Percentiles rank a stretch among this genome's conserved stretches.
Evolutionary conservation across 805 yeast species (phyloP).

Genomic region (Kurtzmaniella fragi): DNA sequence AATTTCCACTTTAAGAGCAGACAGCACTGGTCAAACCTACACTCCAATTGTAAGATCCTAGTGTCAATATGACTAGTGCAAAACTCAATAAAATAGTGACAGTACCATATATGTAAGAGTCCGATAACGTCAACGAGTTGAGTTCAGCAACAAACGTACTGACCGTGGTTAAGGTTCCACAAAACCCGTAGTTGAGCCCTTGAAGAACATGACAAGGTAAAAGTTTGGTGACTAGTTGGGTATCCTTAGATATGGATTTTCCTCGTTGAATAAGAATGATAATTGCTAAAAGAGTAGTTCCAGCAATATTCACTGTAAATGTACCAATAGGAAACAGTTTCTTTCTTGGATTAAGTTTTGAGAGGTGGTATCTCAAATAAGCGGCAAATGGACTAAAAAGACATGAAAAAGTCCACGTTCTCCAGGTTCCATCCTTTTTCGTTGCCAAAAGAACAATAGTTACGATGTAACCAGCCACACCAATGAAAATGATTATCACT

Average conservation of each 20-base stretch:
- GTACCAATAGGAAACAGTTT: constrained; percentile 53
- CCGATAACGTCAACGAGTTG: constrained; percentile 19
- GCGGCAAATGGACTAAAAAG: constrained; percentile 74
- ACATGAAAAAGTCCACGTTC: constrained; percentile 65
- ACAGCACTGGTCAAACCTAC: constrained; percentile 34
- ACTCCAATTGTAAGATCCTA: constrained; percentile 75
- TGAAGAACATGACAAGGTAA: constrained; percentile 46
- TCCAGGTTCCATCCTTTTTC: constrained; percentile 38
- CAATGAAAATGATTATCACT: constrained; percentile 12
- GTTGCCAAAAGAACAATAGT: constrained; percentile 40
- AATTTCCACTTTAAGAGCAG: constrained; percentile 11
- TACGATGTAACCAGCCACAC: constrained; percentile 20
- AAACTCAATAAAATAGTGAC: constrained; percentile 46
- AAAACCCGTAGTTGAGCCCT: constrained; percentile 61
- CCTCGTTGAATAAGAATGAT: constrained; percentile 45
- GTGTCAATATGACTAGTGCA: constrained; percentile 45
- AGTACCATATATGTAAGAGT: constrained; percentile 48
- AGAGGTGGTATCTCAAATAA: constrained; percentile 48
- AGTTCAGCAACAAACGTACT: constrained; percentile 76
- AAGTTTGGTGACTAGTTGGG: constrained; percentile 14
- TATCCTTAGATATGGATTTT: constrained; percentile 15
- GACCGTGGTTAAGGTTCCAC: constrained; percentile 70
- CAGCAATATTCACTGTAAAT: constrained; percentile 44
- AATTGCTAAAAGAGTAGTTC: constrained; percentile 39
- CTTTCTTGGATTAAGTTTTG: constrained; percentile 42